These are phyloP conservation scores for Boletus rubroflammeus DNA, from an alignment of 768 basidiomycete genomes.

Conservation along the genomic window DNA sequence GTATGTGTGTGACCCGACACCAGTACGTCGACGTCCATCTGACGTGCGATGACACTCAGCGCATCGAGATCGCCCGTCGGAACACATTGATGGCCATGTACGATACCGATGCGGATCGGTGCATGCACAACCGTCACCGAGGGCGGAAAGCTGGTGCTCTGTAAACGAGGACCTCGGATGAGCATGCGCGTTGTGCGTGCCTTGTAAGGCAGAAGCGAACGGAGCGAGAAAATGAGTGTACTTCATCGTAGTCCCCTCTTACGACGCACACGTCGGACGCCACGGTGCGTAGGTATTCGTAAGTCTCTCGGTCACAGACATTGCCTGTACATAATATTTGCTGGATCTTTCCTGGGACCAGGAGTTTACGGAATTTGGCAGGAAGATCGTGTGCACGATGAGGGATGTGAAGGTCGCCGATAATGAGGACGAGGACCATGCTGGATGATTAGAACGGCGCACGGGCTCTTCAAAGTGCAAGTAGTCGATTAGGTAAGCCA, in stretches of 20 bases:
- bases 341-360: conserved; percentile 95
- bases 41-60: conserved; percentile 81
- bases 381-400: conserved; percentile 88
- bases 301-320: conserved; percentile 95
- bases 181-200: neutral
- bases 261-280: conserved; percentile 90
- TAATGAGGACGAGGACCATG: conserved; percentile 86
- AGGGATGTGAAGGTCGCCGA: conserved; percentile 97
- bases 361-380: conserved; percentile 92
- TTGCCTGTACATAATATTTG: conserved; percentile 98
- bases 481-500: conserved; percentile 26
- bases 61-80: conserved; percentile 91
- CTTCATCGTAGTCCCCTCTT: conserved; percentile 94
- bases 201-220: neutral
- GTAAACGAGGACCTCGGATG: conserved; percentile 1
- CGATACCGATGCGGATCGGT: conserved; percentile 86
- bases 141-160: conserved; percentile 71
- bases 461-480: neutral
- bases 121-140: conserved; percentile 77
- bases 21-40: conserved; percentile 97
- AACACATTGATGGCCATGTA: conserved; percentile 92
- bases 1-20: conserved; percentile 92
- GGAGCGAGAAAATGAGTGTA: conserved; percentile 32
- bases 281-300: conserved; percentile 93
- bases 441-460: conserved; percentile 13